Base-by-base conservation (phyloP, 139 green algal species). In the Chlamydomonas eustigma region DNA sequence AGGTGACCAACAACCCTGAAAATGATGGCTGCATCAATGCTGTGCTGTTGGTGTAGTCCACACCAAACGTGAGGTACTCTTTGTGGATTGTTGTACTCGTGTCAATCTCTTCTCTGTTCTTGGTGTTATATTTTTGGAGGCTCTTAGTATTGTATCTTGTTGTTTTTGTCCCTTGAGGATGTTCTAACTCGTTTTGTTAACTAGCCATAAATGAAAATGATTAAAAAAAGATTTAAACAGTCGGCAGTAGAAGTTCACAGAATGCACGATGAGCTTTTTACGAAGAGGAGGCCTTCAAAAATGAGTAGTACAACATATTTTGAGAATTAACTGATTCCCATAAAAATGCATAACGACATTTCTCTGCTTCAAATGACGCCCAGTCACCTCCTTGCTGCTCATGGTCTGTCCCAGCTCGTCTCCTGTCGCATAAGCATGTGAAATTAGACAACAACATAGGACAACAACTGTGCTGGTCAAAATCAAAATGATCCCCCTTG, bases 1-100 rank as follows among this genome's bases (percentile, higher is more conserved):
- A 81, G 69, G 52, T 82, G 32, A 93, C 90, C 39, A 93, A 92
- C 84, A 91, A 92, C 74, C 89, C 88, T 25, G 88, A 98, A 83
- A 99, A 98, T 75, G 96, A 98, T 76, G 96, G 96, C 32, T 98
- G 93, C 83, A 95, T 99, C 82, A 99, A 99, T 82, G 96, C 92
- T 1, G 96, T 99, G 34, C 81, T 99, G 65, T 88, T 99, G 33
- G 96, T 99, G 4, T 68, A 58, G 44, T 28, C 44, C 44, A 28
- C 44, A 22, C 12, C 22, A 58, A 22, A 58, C 44, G 44, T 58
- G 44, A 28, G 22, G 44, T 28, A 28, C 22, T 22, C 12, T 28
- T 12, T 58, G 44, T 28, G 12, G 44, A 12, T 22, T 22, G 44
- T 58, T 58, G 44, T 58, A 58, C 44, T n/a, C n/a, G n/a, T n/a